These are phyloP conservation scores for Arachis monticola DNA, from an alignment of 331 rosid genomes.

Conservation along the genomic window DNA sequence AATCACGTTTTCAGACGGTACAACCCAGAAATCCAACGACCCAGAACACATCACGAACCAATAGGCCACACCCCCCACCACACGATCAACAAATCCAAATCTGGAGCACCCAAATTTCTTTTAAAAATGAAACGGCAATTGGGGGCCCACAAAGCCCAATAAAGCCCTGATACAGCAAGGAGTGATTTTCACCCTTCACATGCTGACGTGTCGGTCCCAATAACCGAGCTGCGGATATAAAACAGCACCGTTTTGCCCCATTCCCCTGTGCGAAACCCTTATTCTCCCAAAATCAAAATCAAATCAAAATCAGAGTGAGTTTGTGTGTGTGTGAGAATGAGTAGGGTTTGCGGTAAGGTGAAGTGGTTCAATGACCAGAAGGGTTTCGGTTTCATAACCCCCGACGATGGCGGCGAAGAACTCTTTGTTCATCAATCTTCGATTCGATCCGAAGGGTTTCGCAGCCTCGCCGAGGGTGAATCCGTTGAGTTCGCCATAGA, in stretches of 20 bases:
- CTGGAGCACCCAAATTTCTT: not conserved
- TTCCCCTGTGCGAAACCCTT: not conserved
- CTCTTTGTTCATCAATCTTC: constrained; percentile 83
- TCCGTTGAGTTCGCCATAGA: constrained; percentile 73
- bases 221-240: constrained; percentile 3
- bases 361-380: constrained; percentile 91
- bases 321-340: constrained; percentile 36
- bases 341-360: constrained; percentile 67
- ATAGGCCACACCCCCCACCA: constrained; percentile 17
- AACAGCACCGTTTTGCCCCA: not conserved
- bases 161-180: not conserved
- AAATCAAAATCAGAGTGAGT: not conserved
- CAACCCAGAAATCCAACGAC: constrained; percentile 24
- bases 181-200: not conserved
- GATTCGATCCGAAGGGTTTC: constrained; percentile 74
- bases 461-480: constrained; percentile 78
- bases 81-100: constrained; percentile 12
- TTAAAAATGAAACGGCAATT: not conserved
- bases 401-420: constrained; percentile 72
- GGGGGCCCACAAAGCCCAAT: constrained; percentile 28
- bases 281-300: not conserved
- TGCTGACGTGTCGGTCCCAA: constrained; percentile 23
- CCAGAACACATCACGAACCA: not conserved
- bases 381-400: constrained; percentile 91
- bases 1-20: too few species aligned